phyloP scores from a whole-genome alignment of 148 eudicot genomes.

The Simmondsia chinensis region DNA sequence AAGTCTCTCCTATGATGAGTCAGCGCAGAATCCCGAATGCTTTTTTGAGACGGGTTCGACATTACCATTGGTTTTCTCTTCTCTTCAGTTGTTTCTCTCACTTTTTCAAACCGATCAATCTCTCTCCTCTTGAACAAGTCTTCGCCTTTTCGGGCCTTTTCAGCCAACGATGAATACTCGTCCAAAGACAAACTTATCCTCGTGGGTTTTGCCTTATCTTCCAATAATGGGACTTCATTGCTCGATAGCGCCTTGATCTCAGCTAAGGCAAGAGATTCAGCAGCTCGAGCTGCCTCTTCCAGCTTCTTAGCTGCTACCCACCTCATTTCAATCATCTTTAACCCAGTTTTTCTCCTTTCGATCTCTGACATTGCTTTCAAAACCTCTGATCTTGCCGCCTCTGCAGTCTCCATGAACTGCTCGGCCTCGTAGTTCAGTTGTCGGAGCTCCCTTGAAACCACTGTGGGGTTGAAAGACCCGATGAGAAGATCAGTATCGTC shows the following conservation, averaged over 20 bases:
- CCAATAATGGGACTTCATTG: slow-evolving; percentile 3
- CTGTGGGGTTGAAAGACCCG: slow-evolving; percentile 9
- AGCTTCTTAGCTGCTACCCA: slow-evolving; percentile 76
- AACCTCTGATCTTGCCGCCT: slow-evolving; percentile 73
- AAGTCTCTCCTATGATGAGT: slow-evolving; percentile 23
- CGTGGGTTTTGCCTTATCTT: slow-evolving; percentile 10
- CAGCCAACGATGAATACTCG: slow-evolving; percentile 47
- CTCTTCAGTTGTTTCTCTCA: slow-evolving; percentile 18
- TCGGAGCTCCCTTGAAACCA: slow-evolving; percentile 31
- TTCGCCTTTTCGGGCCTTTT: slow-evolving; percentile 46
- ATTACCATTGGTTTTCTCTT: slow-evolving; percentile 6
- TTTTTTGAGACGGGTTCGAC: slow-evolving; percentile 13
- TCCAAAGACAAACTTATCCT: slow-evolving; percentile 65
- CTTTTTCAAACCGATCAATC: slow-evolving; percentile 16
- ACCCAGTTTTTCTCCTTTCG: slow-evolving; percentile 59
- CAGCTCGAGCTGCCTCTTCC: slow-evolving; percentile 86
- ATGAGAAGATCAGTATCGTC: slow-evolving; percentile 6
- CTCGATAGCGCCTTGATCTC: slow-evolving; percentile 35
- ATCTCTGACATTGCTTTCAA: slow-evolving; percentile 77
- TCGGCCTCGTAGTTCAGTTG: slow-evolving; percentile 56
- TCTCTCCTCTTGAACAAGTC: slow-evolving; percentile 26
- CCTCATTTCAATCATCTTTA: slow-evolving; percentile 84
- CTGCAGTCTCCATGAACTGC: slow-evolving; percentile 73
- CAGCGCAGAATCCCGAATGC: slow-evolving; percentile 25
- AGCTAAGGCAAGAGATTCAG: slow-evolving; percentile 75